These are phyloP conservation scores for Vitis hybrid DNA, from an alignment of 177 flowering plant species.

Conservation along the genomic window DNA sequence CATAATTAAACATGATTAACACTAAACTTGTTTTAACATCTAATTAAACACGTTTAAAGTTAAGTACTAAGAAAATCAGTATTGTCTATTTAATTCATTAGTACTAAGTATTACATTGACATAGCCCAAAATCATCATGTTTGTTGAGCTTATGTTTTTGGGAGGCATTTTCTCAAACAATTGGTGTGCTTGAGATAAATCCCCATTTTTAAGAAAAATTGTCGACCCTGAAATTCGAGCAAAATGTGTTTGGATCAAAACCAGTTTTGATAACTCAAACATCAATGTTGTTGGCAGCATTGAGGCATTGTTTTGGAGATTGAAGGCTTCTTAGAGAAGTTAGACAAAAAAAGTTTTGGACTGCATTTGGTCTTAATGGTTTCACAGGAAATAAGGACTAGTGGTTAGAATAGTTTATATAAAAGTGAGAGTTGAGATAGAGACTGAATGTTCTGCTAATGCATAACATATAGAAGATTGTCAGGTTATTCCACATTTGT, in stretches of 20 bases:
- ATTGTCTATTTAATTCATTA: no score
- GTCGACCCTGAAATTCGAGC: conserved; percentile 47
- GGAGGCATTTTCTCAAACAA: conserved; percentile 77
- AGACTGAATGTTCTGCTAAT: background rate
- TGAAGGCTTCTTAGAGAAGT: background rate
- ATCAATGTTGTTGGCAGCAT: conserved; percentile 28
- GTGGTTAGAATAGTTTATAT: no score
- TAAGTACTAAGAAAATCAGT: no score
- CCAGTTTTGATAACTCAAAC: conserved; percentile 71
- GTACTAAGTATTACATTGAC: conserved; percentile 9
- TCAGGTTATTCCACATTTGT: no score
- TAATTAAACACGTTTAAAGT: no score
- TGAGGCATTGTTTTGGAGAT: conserved; percentile 2
- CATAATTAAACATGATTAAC: no score
- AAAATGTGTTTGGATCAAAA: conserved; percentile 53
- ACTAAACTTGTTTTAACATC: no score
- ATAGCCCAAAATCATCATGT: conserved; percentile 66
- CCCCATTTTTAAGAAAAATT: conserved; percentile 26
- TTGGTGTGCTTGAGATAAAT: conserved; percentile 47
- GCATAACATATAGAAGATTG: no score
- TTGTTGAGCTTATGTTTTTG: conserved; percentile 53
- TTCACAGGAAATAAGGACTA: background rate
- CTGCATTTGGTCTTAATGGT: background rate
- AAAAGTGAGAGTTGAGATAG: no score
- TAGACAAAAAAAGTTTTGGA: conserved; percentile 10